Conservation (phyloP, 305 asterid species). For the Solanum hybrid region DNA sequence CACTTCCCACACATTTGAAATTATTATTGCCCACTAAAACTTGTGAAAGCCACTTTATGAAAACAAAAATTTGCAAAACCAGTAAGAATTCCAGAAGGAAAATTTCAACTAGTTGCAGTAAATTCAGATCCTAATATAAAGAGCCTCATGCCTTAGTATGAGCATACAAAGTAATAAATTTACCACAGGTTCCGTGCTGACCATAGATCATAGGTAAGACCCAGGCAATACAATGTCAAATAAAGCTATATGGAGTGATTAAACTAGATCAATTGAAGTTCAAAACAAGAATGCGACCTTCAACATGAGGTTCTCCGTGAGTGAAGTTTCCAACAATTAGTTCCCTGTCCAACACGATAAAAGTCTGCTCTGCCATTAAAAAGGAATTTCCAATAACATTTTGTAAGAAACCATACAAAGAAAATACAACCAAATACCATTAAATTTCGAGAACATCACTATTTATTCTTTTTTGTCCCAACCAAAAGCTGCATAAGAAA, state of each 20-base stretch:
- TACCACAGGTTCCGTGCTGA: not conserved
- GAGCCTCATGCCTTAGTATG: not conserved
- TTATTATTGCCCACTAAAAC: not conserved
- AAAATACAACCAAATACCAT: not conserved
- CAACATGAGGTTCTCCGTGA: conserved; percentile 62
- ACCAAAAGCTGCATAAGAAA: not conserved
- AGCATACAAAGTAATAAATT: not conserved
- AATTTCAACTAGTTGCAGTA: not conserved
- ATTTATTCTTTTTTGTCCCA: not conserved
- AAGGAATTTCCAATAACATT: not conserved
- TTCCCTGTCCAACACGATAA: conserved; percentile 67
- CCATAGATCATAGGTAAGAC: not conserved
- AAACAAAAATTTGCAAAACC: not conserved
- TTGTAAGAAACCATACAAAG: not conserved
- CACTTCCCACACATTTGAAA: not conserved
- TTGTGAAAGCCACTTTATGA: not conserved
- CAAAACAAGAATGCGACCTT: conserved; percentile 37
- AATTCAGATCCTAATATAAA: not conserved
- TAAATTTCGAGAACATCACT: not conserved
- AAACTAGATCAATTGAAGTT: not conserved
- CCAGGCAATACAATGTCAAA: not conserved
- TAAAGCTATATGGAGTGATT: not conserved
- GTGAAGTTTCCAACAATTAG: conserved; percentile 52
- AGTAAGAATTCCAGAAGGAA: not conserved
- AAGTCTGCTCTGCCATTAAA: conserved; percentile 64